Evolutionary conservation across 768 basidiomycete species (phyloP).

Genomic region (Tylopilus subfusipes): DNA sequence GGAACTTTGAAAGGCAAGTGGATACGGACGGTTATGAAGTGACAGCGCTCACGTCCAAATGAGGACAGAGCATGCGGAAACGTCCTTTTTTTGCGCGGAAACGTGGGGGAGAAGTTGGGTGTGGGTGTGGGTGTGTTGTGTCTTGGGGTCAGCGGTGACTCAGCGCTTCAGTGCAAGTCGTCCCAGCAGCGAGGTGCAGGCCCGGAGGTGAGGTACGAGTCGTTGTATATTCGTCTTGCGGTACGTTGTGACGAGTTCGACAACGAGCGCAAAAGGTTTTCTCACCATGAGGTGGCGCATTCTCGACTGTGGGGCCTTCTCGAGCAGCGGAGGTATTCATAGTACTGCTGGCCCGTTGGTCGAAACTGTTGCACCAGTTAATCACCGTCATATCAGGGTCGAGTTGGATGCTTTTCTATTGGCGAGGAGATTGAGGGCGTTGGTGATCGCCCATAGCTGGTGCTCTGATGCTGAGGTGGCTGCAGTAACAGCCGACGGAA

Average conservation of each 20-base stretch:
- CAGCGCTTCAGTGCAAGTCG: too few species aligned
- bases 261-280: too few species aligned
- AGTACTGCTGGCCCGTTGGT: neutral
- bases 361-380: neutral
- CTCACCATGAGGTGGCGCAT: too few species aligned
- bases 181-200: neutral
- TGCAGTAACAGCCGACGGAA: neutral
- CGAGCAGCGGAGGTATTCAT: neutral
- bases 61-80: neutral
- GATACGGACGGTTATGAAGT: neutral
- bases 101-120: too few species aligned
- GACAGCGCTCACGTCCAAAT: neutral
- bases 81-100: too few species aligned
- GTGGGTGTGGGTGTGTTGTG: too few species aligned
- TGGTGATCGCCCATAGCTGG: neutral
- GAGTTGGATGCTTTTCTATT: neutral
- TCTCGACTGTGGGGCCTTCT: neutral
- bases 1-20: neutral
- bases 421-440: neutral
- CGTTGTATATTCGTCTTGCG: neutral
- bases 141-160: too few species aligned
- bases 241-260: neutral
- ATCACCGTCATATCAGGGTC: neutral
- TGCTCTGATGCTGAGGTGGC: too few species aligned
- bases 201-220: neutral